phyloP scores from a whole-genome alignment of 1,284 basidiomycete genomes.

The Cryptococcus wingfieldii region DNA sequence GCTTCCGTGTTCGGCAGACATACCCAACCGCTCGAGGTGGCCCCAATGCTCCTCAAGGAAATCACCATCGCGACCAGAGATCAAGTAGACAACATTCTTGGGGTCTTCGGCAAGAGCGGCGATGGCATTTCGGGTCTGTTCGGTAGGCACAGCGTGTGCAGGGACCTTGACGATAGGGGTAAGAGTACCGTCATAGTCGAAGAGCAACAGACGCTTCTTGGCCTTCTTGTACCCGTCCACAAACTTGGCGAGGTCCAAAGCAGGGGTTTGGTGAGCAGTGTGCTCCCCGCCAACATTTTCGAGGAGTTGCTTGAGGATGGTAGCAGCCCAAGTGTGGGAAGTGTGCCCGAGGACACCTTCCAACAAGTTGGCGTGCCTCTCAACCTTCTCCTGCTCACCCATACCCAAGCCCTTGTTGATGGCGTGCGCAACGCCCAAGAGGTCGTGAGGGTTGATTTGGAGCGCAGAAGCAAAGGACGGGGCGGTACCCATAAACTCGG shows the following conservation, averaged over 20 bases:
- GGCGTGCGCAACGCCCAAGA: conserved; percentile 83
- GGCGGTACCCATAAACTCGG: conserved; percentile 93
- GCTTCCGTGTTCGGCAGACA: conserved; percentile 94
- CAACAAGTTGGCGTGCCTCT: conserved; percentile 73
- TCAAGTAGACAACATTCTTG: conserved; percentile 89
- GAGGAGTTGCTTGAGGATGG: conserved; percentile 82
- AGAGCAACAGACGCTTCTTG: conserved; percentile 82
- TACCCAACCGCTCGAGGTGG: conserved; percentile 73
- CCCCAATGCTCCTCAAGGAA: conserved; percentile 92
- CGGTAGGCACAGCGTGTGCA: conserved; percentile 77
- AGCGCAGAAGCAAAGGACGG: conserved; percentile 48
- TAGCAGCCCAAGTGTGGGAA: conserved; percentile 89
- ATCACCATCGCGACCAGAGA: conserved; percentile 89
- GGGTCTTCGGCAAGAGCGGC: conserved; percentile 70
- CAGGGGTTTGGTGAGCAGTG: conserved; percentile 80
- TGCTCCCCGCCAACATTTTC: conserved; percentile 75
- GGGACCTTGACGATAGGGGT: conserved; percentile 96
- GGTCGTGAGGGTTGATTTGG: conserved; percentile 51
- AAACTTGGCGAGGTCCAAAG: conserved; percentile 65
- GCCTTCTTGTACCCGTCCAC: conserved; percentile 64
- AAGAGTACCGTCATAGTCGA: conserved; percentile 97
- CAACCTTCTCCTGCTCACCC: conserved; percentile 68
- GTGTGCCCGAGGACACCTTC: conserved; percentile 90
- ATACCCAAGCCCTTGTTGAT: conserved; percentile 87
- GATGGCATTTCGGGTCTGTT: conserved; percentile 70